A percentile compares a stretch with the other conserved stretches of the same genome.
Evolutionary conservation across 2,329 filamentous ascomycete species (phyloP).

Genomic region (Seiridium cupressi): DNA sequence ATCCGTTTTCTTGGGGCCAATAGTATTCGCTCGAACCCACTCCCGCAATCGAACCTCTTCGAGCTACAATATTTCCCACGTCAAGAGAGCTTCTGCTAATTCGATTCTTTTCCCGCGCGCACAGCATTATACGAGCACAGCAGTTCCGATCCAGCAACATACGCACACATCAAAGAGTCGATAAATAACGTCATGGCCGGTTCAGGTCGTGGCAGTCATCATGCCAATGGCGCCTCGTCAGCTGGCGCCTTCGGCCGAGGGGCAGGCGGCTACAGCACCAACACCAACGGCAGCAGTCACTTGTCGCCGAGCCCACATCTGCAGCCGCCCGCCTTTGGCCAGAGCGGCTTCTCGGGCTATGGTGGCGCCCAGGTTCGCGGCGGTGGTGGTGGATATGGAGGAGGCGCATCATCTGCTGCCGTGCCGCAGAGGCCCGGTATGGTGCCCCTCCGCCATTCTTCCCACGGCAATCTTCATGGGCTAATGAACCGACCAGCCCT

Average conservation of each 20-base stretch:
- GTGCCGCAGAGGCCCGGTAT: constrained; percentile 5
- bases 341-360: neutral
- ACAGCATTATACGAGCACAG: constrained; percentile 21
- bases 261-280: neutral
- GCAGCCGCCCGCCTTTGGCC: neutral
- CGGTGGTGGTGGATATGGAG: neutral
- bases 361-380: neutral
- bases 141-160: constrained; percentile 15
- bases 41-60: neutral
- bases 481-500: constrained; percentile 8
- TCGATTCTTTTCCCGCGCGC: neutral
- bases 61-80: neutral
- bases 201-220: constrained; percentile 3
- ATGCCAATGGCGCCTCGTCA: constrained; percentile 2
- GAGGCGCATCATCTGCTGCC: neutral
- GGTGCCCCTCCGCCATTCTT: neutral
- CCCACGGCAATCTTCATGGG: neutral
- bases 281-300: neutral
- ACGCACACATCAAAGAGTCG: constrained; percentile 10
- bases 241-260: neutral
- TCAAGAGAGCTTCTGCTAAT: neutral
- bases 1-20: no score
- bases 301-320: neutral
- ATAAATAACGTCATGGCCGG: constrained; percentile 8
- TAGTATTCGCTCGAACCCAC: neutral